Evolutionary conservation across 1,139 yeast genomes (phyloP).

Genomic region (Geotrichum fermentans): DNA sequence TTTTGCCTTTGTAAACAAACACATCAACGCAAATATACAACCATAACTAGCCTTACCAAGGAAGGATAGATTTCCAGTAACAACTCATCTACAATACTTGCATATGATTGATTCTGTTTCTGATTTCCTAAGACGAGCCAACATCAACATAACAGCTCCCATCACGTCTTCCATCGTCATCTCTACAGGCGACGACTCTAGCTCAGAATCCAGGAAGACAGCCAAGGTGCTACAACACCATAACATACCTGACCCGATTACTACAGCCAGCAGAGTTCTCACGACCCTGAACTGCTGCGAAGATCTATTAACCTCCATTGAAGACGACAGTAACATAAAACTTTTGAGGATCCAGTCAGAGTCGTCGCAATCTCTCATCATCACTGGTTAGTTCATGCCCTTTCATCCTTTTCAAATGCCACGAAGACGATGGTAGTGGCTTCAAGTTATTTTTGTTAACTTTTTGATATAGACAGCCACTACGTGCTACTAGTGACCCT

Average conservation of each 20-base stretch:
- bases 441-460: not conserved
- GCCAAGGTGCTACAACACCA: conserved; percentile 16
- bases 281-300: conserved; percentile 10
- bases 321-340: conserved; percentile 8
- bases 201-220: not conserved
- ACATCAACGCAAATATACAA: too few relatives aligned
- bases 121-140: conserved; percentile 12
- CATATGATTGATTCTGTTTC: conserved; percentile 17
- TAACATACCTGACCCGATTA: conserved; percentile 15
- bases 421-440: not conserved
- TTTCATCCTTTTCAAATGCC: not conserved
- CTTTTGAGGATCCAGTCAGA: conserved; percentile 17
- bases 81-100: too few relatives aligned
- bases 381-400: conserved; percentile 16
- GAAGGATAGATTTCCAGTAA: too few relatives aligned
- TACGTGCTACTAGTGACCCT: conserved; percentile 14
- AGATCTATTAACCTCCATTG: conserved; percentile 10
- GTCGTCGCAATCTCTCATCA: conserved; percentile 12
- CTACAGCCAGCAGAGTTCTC: conserved; percentile 13
- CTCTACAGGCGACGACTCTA: not conserved
- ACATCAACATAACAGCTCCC: conserved; percentile 16
- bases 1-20: not conserved
- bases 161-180: conserved; percentile 15
- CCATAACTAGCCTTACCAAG: too few relatives aligned
- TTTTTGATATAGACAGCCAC: conserved; percentile 11